phyloP scores from a whole-genome alignment of 495 filamentous ascomycete genomes.

The Tuber calosporum region DNA sequence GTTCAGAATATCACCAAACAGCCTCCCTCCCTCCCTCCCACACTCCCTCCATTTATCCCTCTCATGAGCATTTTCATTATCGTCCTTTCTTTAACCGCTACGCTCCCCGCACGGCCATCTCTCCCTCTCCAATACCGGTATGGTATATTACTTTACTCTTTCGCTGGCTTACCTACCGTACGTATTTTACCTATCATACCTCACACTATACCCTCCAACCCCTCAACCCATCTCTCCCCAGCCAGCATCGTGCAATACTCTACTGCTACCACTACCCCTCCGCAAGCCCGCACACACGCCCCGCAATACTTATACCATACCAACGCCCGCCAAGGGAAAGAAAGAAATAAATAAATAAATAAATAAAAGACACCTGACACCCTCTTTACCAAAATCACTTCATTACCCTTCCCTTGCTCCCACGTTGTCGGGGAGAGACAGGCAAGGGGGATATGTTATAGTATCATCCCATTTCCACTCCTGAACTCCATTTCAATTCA shows the following conservation, averaged over 20 bases:
- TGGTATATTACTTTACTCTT: background rate
- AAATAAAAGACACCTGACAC: background rate
- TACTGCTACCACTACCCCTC: background rate
- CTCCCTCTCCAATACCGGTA: background rate
- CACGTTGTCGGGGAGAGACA: background rate
- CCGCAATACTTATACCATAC: background rate
- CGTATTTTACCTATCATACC: background rate
- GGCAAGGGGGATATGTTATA: background rate
- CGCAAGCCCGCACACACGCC: background rate
- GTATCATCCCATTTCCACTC: conserved; percentile 18
- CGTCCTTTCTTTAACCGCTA: background rate
- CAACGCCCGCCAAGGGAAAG: background rate
- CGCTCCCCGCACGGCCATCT: background rate
- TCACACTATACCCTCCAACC: background rate
- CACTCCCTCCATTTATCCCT: background rate
- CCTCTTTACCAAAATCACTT: background rate
- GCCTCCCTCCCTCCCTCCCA: background rate
- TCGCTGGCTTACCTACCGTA: background rate
- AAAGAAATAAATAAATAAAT: too few relatives aligned
- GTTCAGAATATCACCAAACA: background rate
- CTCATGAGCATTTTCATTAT: background rate
- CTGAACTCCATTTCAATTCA: background rate
- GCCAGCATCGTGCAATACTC: background rate
- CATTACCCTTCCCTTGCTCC: background rate
- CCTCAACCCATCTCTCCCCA: background rate